A percentile compares a stretch with the other conserved stretches of the same genome.
These are phyloP conservation scores for Teratosphaeria viscida DNA, from an alignment of 2,329 filamentous ascomycete genomes.

Conservation along the genomic window DNA sequence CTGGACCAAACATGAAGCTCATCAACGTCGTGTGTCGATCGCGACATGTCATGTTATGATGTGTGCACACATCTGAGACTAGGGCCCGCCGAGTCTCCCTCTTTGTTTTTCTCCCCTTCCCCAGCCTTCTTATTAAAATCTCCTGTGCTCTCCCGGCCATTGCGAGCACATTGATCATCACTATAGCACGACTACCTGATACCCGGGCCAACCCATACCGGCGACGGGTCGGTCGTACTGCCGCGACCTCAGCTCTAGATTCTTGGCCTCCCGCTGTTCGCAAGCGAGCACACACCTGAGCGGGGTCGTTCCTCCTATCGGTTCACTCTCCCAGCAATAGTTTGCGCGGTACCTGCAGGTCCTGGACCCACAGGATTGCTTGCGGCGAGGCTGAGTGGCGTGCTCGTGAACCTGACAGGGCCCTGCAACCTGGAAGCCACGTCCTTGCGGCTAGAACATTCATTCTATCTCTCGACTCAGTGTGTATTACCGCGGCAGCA, in stretches of 20 bases:
- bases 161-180: background rate
- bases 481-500: background rate
- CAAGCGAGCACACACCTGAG: background rate
- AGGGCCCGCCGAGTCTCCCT: too few species aligned
- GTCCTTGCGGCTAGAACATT: background rate
- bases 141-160: background rate
- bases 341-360: background rate
- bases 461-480: background rate
- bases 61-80: background rate
- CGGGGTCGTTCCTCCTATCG: background rate
- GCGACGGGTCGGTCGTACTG: background rate
- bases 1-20: background rate
- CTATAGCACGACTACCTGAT: background rate
- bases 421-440: background rate
- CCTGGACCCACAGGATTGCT: background rate
- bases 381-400: background rate
- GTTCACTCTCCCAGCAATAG: background rate
- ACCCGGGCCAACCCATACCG: background rate
- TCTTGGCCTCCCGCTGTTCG: background rate
- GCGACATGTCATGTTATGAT: background rate
- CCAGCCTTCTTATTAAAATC: background rate
- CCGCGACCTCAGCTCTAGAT: background rate
- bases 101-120: background rate
- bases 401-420: background rate
- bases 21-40: background rate